Evolutionary conservation across 352 stramenopile genomes (phyloP), one percentile per base, ranked within the genome.

Genomic region (Pythium periplocum): DNA sequence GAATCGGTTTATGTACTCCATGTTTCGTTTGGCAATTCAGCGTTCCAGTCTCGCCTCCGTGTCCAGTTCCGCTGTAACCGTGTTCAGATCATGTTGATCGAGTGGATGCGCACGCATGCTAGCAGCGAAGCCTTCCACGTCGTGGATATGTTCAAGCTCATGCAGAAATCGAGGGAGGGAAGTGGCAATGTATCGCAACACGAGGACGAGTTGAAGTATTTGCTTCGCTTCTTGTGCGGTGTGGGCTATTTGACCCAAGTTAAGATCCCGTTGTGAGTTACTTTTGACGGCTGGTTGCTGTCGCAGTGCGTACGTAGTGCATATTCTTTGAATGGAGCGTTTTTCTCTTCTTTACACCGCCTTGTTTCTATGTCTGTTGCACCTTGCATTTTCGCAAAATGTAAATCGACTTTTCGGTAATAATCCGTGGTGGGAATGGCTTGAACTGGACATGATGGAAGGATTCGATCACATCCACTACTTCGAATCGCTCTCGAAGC

Each of bases 221-320:
- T 86, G 49, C 45, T 87, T 8, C 74, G 78, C 26, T 89, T 87
- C 39, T 51, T 89, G 33, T 71, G 54, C 10, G 66, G 61, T 11
- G 53, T 74, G 0, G 76, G 76, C 2, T 87, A 80, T 32, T 34
- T 85, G 9, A 68, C 69, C 1, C 59, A 68, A 34, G 57, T 74
- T 31, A 72, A 83, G 35, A 47, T 66, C 6, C 49, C 53, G 7
- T 33, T 50, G 9, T 54, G 43, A 57, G 17, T 26, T 26, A 26
- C 17, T 0, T 26, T 26, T 26, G 17, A 26, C 17, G 17, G 17
- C 17, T 26, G 17, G 17, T 26, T 26, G 17, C 17, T 26, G 17
- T 26, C 17, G 17, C 17, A 26, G 17, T 26, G 17, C 17, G 17
- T 26, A 26, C 17, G 17, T 52, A 17, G n/a, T 46, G 11, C 31